These are phyloP conservation scores for Dendrothele bispora DNA, from an alignment of 768 basidiomycete species.

Conservation along the genomic window DNA sequence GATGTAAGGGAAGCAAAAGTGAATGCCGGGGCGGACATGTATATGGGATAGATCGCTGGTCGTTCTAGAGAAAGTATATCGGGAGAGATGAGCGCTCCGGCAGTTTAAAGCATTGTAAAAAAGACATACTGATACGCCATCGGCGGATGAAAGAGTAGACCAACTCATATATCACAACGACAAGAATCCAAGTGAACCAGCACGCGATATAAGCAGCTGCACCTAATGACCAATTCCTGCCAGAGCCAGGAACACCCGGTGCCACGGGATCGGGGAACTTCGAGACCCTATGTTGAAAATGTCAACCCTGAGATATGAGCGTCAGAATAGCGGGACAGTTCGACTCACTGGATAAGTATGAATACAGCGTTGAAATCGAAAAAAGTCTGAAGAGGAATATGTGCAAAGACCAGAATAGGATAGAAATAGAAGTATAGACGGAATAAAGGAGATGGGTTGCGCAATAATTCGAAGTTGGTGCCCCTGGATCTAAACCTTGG, in stretches of 20 bases:
- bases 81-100: slow-evolving; percentile 20
- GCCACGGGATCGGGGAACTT: slow-evolving; percentile 72
- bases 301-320: slow-evolving; percentile 2
- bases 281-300: slow-evolving; percentile 52
- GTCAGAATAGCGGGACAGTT: slow-evolving; percentile 6
- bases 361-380: slow-evolving; percentile 90
- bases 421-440: slow-evolving; percentile 67
- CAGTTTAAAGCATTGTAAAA: no score
- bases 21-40: slow-evolving; percentile 78
- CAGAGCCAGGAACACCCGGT: slow-evolving; percentile 67
- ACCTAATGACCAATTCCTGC: slow-evolving; percentile 79
- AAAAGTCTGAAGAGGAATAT: slow-evolving; percentile 76
- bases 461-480: slow-evolving; percentile 67
- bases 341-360: slow-evolving; percentile 82
- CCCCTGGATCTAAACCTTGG: slow-evolving; percentile 69
- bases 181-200: slow-evolving; percentile 73
- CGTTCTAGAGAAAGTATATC: slow-evolving; percentile 55
- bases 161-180: slow-evolving; percentile 75
- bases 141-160: slow-evolving; percentile 72
- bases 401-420: slow-evolving; percentile 70
- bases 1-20: slow-evolving; percentile 76
- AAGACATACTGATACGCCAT: slow-evolving; percentile 76
- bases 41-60: slow-evolving; percentile 79
- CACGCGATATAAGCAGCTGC: slow-evolving; percentile 82
- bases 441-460: slow-evolving; percentile 54